Evolutionary conservation across 106 monocot species (phyloP).

Genomic region (Posidonia australis): DNA sequence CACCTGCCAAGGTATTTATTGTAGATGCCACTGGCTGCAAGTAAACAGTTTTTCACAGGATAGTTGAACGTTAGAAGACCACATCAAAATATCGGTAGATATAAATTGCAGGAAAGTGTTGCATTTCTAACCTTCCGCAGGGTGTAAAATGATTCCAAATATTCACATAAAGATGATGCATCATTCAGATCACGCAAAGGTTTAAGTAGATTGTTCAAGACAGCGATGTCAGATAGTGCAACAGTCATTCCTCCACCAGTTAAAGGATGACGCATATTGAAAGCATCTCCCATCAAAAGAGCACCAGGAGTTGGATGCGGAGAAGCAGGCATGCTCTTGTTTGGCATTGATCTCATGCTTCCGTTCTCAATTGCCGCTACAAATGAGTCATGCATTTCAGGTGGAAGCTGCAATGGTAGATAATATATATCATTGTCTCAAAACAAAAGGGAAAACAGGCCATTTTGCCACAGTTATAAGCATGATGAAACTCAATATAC

Average conservation of each 20-base stretch:
- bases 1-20: slow-evolving; percentile 90
- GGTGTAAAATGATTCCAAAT: slow-evolving; percentile 92
- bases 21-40: slow-evolving; percentile 91
- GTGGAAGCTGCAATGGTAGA: slow-evolving; percentile 39
- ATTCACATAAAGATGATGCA: slow-evolving; percentile 61
- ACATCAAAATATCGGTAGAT: background rate
- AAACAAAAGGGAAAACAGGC: too few relatives aligned
- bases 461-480: too few relatives aligned
- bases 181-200: slow-evolving; percentile 68
- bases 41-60: background rate
- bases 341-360: slow-evolving; percentile 72
- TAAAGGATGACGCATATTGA: slow-evolving; percentile 96
- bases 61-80: background rate
- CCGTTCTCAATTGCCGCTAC: slow-evolving; percentile 59
- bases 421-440: background rate
- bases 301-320: slow-evolving; percentile 88
- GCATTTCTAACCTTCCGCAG: slow-evolving; percentile 61
- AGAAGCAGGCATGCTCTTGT: slow-evolving; percentile 85
- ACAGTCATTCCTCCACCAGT: slow-evolving; percentile 99
- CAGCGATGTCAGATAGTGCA: slow-evolving; percentile 71
- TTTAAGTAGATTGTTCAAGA: slow-evolving; percentile 68
- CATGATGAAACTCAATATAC: too few relatives aligned
- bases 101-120: background rate
- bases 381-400: slow-evolving; percentile 46
- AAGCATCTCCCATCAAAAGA: slow-evolving; percentile 86